phyloP scores from a whole-genome alignment of 2,329 filamentous ascomycete species.

The Aureobasidium melanogenum region DNA sequence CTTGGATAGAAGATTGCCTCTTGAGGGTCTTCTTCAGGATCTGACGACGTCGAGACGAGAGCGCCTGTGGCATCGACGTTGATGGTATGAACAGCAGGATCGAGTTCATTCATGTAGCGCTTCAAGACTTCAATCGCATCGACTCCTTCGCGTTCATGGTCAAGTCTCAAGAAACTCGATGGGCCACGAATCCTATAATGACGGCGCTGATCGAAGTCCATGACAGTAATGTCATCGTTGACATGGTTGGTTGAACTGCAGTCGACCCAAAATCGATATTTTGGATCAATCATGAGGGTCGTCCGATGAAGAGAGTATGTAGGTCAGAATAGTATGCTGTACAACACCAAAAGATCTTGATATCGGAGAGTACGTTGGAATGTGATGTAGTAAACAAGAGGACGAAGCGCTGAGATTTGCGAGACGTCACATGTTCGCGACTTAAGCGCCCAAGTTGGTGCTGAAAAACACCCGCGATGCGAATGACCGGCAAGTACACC shows the following conservation, averaged over 20 bases:
- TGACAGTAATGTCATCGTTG: background rate
- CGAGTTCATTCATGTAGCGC: background rate
- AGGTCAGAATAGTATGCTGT: too few species aligned
- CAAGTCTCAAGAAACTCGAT: background rate
- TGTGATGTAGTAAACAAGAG: too few species aligned
- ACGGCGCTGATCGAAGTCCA: background rate
- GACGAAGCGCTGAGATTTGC: too few species aligned
- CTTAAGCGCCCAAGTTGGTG: too few species aligned
- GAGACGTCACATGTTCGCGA: too few species aligned
- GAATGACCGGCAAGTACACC: too few species aligned
- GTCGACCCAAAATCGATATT: background rate
- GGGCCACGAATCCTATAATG: background rate
- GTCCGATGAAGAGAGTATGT: background rate
- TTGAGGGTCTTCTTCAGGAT: background rate
- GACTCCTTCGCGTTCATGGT: background rate
- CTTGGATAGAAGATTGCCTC: background rate
- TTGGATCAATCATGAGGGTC: background rate
- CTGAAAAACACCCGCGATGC: too few species aligned
- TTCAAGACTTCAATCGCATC: background rate
- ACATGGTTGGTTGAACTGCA: background rate
- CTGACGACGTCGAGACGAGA: background rate
- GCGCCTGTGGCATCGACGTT: background rate
- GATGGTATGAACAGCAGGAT: background rate
- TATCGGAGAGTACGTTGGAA: too few species aligned
- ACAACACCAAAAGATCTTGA: too few species aligned